Evolutionary conservation across 371 early-diverging fungal species (phyloP).

Genomic region (Smittium culicis): DNA sequence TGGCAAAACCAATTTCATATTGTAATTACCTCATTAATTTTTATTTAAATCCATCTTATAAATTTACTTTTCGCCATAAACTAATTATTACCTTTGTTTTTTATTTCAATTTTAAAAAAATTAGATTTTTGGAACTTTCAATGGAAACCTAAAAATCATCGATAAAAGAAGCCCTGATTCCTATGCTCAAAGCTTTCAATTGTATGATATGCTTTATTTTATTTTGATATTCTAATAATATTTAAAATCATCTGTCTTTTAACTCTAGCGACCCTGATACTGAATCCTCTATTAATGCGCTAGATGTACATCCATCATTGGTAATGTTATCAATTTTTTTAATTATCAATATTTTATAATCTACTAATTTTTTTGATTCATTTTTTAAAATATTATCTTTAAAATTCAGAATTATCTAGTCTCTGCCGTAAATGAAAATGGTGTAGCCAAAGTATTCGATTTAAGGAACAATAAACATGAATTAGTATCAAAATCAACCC

Average conservation of each 20-base stretch:
- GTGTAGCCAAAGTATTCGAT: conserved; percentile 4
- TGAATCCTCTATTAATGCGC: not conserved
- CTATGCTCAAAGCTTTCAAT: not conserved
- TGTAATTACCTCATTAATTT: not conserved
- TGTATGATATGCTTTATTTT: not conserved
- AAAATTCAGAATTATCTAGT: conserved; percentile 6
- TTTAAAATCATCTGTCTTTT: not conserved
- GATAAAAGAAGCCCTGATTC: conserved; percentile 8
- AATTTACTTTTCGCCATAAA: not conserved
- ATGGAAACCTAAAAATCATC: not conserved
- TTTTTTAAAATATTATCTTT: not conserved
- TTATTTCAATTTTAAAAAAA: no score
- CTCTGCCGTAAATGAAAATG: conserved; percentile 6
- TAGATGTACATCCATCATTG: conserved; percentile 2
- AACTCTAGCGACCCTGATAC: not conserved
- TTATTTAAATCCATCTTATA: not conserved
- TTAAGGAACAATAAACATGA: conserved; percentile 2
- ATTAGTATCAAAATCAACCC: not conserved
- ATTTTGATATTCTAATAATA: not conserved
- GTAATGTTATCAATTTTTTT: not conserved
- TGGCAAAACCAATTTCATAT: conserved; percentile 9
- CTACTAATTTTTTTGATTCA: not conserved
- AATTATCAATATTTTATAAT: no score
- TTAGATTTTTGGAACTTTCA: not conserved
- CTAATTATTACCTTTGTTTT: not conserved